Conservation (phyloP, 345 rosid genomes). For the Eucalyptus globulus region DNA sequence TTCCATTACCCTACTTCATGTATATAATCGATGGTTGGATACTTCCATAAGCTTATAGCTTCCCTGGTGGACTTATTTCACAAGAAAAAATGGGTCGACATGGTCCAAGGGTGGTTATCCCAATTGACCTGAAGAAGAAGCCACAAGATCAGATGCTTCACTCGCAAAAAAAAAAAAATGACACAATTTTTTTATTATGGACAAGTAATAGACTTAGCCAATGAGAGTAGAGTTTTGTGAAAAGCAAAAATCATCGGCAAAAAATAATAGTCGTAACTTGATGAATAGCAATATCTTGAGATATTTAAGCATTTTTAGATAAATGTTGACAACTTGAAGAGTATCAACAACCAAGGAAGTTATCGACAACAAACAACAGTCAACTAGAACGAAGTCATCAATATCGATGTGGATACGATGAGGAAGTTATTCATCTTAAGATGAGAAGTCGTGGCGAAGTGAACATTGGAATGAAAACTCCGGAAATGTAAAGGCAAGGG, state of each 20-base stretch:
- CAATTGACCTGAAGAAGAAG: slow-evolving; percentile 54
- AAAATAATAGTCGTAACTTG: accelerated
- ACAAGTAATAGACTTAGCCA: neutral
- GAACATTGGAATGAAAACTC: neutral
- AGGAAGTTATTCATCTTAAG: neutral
- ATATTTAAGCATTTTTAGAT: neutral
- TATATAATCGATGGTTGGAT: neutral
- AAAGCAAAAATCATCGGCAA: neutral
- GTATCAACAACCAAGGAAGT: neutral
- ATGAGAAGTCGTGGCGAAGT: neutral
- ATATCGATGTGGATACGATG: accelerated
- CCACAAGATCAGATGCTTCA: slow-evolving; percentile 46
- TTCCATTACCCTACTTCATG: neutral
- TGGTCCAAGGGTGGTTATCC: slow-evolving; percentile 38
- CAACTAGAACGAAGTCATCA: neutral
- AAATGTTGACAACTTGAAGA: neutral
- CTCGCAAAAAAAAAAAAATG: neutral
- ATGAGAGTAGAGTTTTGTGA: neutral
- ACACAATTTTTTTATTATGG: neutral
- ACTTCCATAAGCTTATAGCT: neutral
- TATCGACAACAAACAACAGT: accelerated
- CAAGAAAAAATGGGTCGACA: slow-evolving; percentile 33
- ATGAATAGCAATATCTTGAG: neutral
- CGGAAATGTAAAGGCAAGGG: neutral
- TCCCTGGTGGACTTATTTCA: neutral